These are phyloP conservation scores for Protea cynaroides DNA, from an alignment of 164 flowering plant species.

Conservation along the genomic window DNA sequence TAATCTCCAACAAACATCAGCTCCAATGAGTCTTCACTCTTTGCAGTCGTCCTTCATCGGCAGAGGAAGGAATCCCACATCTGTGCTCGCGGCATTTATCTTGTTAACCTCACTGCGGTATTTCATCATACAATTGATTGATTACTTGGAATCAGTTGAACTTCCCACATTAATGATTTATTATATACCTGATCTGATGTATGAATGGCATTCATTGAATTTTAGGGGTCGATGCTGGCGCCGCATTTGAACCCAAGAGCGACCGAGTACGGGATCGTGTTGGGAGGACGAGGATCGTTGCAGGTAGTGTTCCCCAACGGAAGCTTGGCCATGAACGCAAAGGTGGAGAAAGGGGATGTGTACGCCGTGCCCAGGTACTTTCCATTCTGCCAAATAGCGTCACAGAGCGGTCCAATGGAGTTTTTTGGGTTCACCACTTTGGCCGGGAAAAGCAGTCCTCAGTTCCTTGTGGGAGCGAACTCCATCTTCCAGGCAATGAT, in stretches of 20 bases:
- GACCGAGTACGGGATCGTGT: conserved; percentile 72
- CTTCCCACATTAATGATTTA: neutral
- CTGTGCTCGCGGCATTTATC: conserved; percentile 65
- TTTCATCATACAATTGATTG: neutral
- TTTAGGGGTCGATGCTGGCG: conserved; percentile 95
- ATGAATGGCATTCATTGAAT: neutral
- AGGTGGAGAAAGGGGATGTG: conserved; percentile 63
- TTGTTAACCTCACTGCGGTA: conserved; percentile 83
- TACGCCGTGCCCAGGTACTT: conserved; percentile 82
- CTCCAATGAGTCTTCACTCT: neutral
- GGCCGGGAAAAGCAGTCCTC: conserved; percentile 61
- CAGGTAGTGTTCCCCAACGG: conserved; percentile 88
- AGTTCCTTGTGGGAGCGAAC: conserved; percentile 67
- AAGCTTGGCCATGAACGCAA: conserved; percentile 47
- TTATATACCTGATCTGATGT: no score
- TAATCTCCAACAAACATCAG: no score
- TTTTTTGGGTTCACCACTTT: conserved; percentile 96
- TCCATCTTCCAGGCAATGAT: conserved; percentile 47
- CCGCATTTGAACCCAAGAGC: conserved; percentile 91
- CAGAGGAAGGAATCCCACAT: conserved; percentile 63
- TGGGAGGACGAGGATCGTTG: conserved; percentile 56
- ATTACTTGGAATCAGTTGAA: no score
- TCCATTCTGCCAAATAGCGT: conserved; percentile 92
- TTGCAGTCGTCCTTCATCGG: conserved; percentile 83
- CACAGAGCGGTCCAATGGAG: conserved; percentile 62